Evolutionary conservation across 192 early-diverging fungal species (phyloP).

Genomic region (Gigaspora rosea): DNA sequence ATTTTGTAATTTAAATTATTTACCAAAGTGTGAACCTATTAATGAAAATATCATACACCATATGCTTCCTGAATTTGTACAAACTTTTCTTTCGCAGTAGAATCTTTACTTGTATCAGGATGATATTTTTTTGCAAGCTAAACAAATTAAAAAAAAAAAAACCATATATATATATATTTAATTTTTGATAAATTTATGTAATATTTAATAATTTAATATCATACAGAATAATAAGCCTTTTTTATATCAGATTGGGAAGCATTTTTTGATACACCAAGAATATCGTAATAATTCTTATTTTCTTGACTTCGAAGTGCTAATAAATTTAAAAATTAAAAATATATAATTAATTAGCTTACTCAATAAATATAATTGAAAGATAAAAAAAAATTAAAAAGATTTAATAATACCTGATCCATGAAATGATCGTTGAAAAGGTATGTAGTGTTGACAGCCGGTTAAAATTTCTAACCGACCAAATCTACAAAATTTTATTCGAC

Average conservation of each 20-base stretch:
- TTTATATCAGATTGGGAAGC: constrained; percentile 90
- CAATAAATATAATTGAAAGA: too few relatives aligned
- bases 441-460: too few relatives aligned
- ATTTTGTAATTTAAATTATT: constrained; percentile 28
- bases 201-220: constrained; percentile 18
- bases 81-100: constrained; percentile 93
- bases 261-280: constrained; percentile 80
- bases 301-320: not conserved
- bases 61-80: constrained; percentile 97
- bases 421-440: too few relatives aligned
- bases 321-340: too few relatives aligned
- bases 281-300: constrained; percentile 81
- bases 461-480: too few relatives aligned
- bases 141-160: not conserved
- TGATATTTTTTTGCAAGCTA: constrained; percentile 96
- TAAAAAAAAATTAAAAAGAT: too few relatives aligned
- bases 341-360: too few relatives aligned
- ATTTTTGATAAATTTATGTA: not conserved
- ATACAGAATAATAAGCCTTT: constrained; percentile 92
- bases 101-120: constrained; percentile 96
- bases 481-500: too few relatives aligned
- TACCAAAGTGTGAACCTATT: not conserved
- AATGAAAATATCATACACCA: constrained; percentile 46
- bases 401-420: too few relatives aligned
- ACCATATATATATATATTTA: constrained; percentile 22